These are phyloP conservation scores for Penicillium paxilli DNA, from an alignment of 495 filamentous ascomycete genomes.

Conservation along the genomic window DNA sequence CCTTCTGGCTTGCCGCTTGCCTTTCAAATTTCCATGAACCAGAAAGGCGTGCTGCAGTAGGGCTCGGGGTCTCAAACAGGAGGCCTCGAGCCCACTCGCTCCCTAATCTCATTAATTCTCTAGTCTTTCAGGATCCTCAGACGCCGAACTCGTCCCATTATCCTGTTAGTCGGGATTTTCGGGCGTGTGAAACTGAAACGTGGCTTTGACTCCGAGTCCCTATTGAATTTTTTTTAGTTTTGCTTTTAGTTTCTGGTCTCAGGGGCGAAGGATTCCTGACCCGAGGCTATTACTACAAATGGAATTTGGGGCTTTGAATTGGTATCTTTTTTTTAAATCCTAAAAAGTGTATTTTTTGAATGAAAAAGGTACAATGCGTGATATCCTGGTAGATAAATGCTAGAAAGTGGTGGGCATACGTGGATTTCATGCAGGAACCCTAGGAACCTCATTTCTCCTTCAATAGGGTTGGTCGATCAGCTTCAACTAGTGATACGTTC, in stretches of 20 bases:
- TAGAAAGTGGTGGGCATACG: not conserved
- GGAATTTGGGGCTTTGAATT: not conserved
- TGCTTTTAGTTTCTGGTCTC: not conserved
- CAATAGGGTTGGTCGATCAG: constrained; percentile 29
- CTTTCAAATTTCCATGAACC: constrained; percentile 2
- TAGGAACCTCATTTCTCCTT: constrained; percentile 22
- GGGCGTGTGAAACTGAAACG: constrained; percentile 22
- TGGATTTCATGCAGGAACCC: constrained; percentile 29
- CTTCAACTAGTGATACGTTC: constrained; percentile 6
- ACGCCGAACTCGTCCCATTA: constrained; percentile 8
- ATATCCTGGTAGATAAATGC: not conserved
- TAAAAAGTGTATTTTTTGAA: not conserved
- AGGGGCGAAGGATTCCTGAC: not conserved
- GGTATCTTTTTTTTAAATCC: not conserved
- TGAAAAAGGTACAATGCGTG: not conserved
- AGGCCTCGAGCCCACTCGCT: constrained; percentile 7
- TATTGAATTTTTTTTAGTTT: constrained; percentile 8
- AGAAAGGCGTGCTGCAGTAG: not conserved
- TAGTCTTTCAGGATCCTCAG: constrained; percentile 9
- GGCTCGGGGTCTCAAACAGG: constrained; percentile 2
- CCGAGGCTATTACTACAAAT: not conserved
- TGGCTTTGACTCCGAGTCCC: constrained; percentile 21
- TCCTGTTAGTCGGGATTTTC: constrained; percentile 4
- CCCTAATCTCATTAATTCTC: not conserved
- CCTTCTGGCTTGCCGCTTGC: too few species aligned